A percentile compares a stretch with the other conserved stretches of the same genome.
phyloP scores from a whole-genome alignment of 148 eudicot species.

The Selenicereus undatus region DNA sequence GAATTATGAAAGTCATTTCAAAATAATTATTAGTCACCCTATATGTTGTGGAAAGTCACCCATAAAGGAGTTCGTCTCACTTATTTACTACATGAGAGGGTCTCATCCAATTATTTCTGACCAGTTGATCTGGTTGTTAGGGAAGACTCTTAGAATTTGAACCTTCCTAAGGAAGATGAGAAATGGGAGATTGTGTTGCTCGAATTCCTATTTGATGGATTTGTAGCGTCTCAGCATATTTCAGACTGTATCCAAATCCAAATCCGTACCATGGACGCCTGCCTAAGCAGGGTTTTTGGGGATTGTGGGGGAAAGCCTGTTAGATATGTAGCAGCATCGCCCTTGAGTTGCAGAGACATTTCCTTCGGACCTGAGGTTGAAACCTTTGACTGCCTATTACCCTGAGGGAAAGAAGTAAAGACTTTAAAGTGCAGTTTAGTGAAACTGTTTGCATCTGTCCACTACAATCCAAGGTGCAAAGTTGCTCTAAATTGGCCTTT shows the following conservation, averaged over 20 bases:
- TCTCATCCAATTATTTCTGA: too few relatives aligned
- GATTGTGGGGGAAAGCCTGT: too few relatives aligned
- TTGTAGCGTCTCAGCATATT: neutral
- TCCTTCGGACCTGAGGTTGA: neutral
- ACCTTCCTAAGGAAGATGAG: neutral
- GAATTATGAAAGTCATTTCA: too few relatives aligned
- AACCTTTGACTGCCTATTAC: neutral
- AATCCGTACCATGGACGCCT: neutral
- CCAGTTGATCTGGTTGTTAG: too few relatives aligned
- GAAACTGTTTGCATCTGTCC: neutral
- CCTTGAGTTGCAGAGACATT: neutral
- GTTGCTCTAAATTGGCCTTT: too few relatives aligned
- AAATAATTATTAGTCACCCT: too few relatives aligned
- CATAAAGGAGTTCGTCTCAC: too few relatives aligned
- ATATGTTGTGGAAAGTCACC: too few relatives aligned
- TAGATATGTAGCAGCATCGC: neutral
- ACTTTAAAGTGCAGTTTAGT: neutral
- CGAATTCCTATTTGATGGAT: too few relatives aligned
- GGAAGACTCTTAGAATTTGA: neutral
- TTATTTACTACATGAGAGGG: too few relatives aligned
- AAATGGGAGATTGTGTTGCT: neutral
- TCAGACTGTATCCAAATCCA: neutral
- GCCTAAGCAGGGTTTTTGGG: neutral
- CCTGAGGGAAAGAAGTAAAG: neutral
- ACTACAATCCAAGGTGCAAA: neutral